These are phyloP conservation scores for Mycosphaerelloides madeirae DNA, from an alignment of 2,329 filamentous ascomycete species.

Conservation along the genomic window DNA sequence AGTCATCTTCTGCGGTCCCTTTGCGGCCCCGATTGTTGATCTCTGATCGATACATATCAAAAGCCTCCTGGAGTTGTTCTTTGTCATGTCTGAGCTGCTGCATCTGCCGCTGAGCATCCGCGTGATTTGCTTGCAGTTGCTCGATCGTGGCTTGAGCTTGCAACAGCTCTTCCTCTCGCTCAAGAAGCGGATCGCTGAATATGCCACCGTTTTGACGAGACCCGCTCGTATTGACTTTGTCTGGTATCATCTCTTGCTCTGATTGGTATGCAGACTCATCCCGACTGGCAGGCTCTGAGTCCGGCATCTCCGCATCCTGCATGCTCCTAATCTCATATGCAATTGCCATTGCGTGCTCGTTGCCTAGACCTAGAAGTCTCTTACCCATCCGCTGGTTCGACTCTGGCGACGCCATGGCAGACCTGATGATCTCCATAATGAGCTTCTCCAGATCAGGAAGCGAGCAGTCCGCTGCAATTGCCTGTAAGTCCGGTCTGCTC, in stretches of 20 bases:
- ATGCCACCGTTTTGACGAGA: slow-evolving; percentile 15
- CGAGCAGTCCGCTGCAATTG: slow-evolving; percentile 43
- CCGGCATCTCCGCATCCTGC: slow-evolving; percentile 26
- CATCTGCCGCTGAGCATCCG: slow-evolving; percentile 39
- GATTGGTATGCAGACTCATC: slow-evolving; percentile 30
- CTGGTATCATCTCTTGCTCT: slow-evolving; percentile 24
- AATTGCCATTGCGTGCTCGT: slow-evolving; percentile 31
- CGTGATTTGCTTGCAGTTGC: slow-evolving; percentile 39
- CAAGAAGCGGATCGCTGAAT: slow-evolving; percentile 42
- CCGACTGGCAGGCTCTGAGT: slow-evolving; percentile 25
- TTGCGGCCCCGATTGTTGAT: slow-evolving; percentile 39
- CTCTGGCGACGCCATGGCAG: slow-evolving; percentile 44
- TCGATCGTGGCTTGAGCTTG: slow-evolving; percentile 45
- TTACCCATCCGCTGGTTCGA: slow-evolving; percentile 45
- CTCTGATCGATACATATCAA: slow-evolving; percentile 44
- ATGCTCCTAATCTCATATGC: slow-evolving; percentile 31
- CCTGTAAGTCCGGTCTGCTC: slow-evolving; percentile 45
- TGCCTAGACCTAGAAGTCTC: slow-evolving; percentile 30
- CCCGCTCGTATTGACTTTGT: slow-evolving; percentile 15
- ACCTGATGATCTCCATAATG: slow-evolving; percentile 47
- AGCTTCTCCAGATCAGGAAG: slow-evolving; percentile 36
- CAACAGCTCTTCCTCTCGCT: slow-evolving; percentile 48
- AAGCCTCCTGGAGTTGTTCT: slow-evolving; percentile 44
- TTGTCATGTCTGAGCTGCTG: slow-evolving; percentile 39
- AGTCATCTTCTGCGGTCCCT: slow-evolving; percentile 37